A percentile compares a stretch with the other conserved stretches of the same genome.
phyloP scores from a whole-genome alignment of 192 early-diverging fungal genomes.

The Backusella circina region DNA sequence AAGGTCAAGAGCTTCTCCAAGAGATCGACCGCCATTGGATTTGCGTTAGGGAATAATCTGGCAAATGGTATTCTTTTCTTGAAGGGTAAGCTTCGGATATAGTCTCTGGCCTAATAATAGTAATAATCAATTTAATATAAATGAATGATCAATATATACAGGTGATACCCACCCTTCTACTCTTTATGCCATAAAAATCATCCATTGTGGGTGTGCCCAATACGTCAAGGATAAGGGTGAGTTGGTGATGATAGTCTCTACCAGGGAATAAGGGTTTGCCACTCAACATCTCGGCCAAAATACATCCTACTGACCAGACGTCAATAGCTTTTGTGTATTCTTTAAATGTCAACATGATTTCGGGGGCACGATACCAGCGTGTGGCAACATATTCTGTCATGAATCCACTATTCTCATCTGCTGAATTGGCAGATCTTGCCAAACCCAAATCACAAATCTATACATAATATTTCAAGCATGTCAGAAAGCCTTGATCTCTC shows the following conservation, averaged over 20 bases:
- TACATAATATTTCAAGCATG: no score
- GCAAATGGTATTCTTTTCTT: constrained; percentile 80
- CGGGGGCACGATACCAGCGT: constrained; percentile 92
- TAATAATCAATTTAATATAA: neutral
- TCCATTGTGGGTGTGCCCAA: constrained; percentile 96
- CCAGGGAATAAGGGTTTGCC: constrained; percentile 81
- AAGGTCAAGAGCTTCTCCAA: constrained; percentile 92
- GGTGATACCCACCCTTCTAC: constrained; percentile 48
- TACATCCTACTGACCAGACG: constrained; percentile 91
- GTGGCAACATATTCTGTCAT: constrained; percentile 98
- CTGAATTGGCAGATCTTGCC: constrained; percentile 85
- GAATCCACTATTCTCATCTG: constrained; percentile 79
- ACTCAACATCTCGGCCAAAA: constrained; percentile 80
- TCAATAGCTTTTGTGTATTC: constrained; percentile 99
- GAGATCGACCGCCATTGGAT: constrained; percentile 84
- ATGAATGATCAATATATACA: no score
- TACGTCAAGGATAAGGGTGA: constrained; percentile 92
- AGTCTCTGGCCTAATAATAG: constrained; percentile 71
- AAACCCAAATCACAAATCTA: constrained; percentile 99
- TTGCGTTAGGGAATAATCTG: constrained; percentile 84
- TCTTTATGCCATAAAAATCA: constrained; percentile 78
- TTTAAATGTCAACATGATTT: constrained; percentile 96
- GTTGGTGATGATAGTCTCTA: constrained; percentile 92
- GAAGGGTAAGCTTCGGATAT: constrained; percentile 85
- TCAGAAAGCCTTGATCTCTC: neutral